Evolutionary conservation across 352 stramenopile genomes (phyloP), one percentile per base, ranked within the genome.

Genomic region (Hyaloperonospora brassicae): DNA sequence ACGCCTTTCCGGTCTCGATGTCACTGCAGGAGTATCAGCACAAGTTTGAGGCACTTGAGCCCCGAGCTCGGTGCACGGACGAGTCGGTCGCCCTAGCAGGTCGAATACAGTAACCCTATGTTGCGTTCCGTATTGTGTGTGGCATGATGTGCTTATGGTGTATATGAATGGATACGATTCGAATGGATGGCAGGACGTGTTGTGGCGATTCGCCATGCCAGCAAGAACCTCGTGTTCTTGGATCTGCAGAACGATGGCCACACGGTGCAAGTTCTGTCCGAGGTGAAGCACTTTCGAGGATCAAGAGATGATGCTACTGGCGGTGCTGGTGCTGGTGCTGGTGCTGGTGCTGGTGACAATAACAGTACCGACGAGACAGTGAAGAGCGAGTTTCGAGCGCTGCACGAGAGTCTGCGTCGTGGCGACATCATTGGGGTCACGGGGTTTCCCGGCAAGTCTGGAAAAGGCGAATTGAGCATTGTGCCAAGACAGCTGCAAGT

Each of bases 401-500:
- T 89, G 25, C 79, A 89, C 44, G 79, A 89, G 39, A 83, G 78
- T 35, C 63, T 92, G 25, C 82, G 82, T 48, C 82, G 82, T 36
- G 82, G 82, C 11, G 82, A 92, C 57, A 86, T 92, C 55, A 79
- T 91, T 54, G 81, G 76, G 21, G 72, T 91, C 0, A 78, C 73
- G 43, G 82, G 82, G 0, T 90, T 90, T 45, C 82, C 82, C 1
- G 82, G 82, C 45, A 89, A 89, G 53, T 90, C 82, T 1, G 78
- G 78, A 10, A 92, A 89, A 54, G 82, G 82, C 34, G 79, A 92
- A 60, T 66, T 92, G n/a, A 92, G 82, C 55, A 77, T 92, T 56
- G 85, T 92, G 47, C 74, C 82, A 34, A 73, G 71, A n/a, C 65
- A 90, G 48, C 78, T 99, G 25, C 50, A 81, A 52, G 73, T 99